Evolutionary conservation across 2,329 filamentous ascomycete genomes (phyloP).

Genomic region (Fusarium concolor): DNA sequence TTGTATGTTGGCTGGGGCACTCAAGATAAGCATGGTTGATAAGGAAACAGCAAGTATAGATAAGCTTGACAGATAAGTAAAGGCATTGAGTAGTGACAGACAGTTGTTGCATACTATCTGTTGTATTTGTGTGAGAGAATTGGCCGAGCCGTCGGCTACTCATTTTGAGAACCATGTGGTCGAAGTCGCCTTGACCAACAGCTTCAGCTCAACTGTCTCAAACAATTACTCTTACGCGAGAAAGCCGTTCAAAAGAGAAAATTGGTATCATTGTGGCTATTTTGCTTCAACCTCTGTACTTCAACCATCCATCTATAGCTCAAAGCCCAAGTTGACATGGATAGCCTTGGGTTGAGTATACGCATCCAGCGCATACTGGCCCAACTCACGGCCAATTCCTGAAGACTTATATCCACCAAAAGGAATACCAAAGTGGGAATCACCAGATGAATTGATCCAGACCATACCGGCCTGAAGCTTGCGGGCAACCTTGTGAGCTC

Average conservation of each 20-base stretch:
- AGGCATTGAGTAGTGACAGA: not conserved
- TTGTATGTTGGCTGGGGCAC: not conserved
- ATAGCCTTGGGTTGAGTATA: slow-evolving; percentile 46
- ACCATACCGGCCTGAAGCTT: slow-evolving; percentile 65
- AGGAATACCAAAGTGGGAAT: slow-evolving; percentile 45
- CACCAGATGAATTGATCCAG: slow-evolving; percentile 51
- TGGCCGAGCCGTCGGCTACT: not conserved
- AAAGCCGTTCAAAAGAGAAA: not conserved
- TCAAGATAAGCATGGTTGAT: not conserved
- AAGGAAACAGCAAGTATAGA: not conserved
- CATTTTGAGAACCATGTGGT: no score
- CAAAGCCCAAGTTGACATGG: slow-evolving; percentile 40
- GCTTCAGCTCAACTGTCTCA: not conserved
- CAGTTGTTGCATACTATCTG: not conserved
- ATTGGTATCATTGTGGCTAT: slow-evolving; percentile 23
- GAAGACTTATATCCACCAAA: slow-evolving; percentile 47
- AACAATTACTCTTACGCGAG: not conserved
- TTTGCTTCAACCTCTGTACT: not conserved
- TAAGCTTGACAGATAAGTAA: not conserved
- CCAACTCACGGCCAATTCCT: slow-evolving; percentile 43
- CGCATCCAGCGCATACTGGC: slow-evolving; percentile 44
- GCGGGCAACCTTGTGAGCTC: slow-evolving; percentile 54
- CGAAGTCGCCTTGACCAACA: not conserved
- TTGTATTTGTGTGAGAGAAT: not conserved
- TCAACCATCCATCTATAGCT: slow-evolving; percentile 11